phyloP scores from a whole-genome alignment of 140 eudicot species.

The Bidens hawaiensis region DNA sequence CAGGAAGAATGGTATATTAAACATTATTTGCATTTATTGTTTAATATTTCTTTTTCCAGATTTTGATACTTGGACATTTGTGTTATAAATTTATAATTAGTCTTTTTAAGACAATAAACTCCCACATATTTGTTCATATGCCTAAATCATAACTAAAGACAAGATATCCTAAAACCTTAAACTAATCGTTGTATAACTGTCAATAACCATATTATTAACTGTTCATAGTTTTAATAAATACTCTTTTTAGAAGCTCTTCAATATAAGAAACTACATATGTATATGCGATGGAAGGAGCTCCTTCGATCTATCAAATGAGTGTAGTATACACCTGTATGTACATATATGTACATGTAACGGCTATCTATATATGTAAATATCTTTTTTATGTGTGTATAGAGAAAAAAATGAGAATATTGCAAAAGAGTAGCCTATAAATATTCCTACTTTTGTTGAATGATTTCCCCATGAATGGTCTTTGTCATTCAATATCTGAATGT shows the following conservation, averaged over 20 bases:
- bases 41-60: conserved; percentile 7
- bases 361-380: not conserved
- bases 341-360: not conserved
- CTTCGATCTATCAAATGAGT: not conserved
- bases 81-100: no score
- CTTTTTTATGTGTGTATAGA: not conserved
- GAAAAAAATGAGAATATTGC: conserved; percentile 11
- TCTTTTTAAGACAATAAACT: conserved; percentile 19
- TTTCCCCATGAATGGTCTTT: conserved; percentile 33
- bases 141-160: conserved; percentile 13
- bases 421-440: conserved; percentile 21
- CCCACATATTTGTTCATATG: conserved; percentile 19
- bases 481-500: no score
- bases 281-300: not conserved
- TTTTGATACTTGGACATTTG: conserved; percentile 28
- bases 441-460: conserved; percentile 41
- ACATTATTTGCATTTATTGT: not conserved
- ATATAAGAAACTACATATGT: not conserved
- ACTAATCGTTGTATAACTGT: not conserved
- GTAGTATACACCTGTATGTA: no score
- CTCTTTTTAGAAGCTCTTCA: not conserved
- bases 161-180: conserved; percentile 1
- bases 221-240: not conserved
- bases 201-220: not conserved
- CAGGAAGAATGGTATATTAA: not conserved